phyloP scores from a whole-genome alignment of 75 land plant genomes.

The Picea sitchensis region DNA sequence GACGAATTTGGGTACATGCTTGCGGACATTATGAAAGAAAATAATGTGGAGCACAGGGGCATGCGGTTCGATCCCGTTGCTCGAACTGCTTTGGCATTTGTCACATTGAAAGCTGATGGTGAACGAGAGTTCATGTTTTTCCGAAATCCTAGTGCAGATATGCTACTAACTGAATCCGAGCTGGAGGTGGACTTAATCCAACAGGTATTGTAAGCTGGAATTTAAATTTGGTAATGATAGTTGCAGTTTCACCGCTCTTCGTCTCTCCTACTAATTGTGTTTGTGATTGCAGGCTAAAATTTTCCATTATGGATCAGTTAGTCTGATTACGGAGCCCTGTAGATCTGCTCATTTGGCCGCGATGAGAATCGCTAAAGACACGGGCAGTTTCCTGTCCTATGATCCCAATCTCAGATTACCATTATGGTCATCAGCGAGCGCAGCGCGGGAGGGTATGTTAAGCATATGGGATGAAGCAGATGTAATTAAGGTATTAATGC shows the following conservation, averaged over 20 bases:
- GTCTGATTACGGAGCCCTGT: slow-evolving; percentile 96
- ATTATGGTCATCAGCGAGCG: slow-evolving; percentile 79
- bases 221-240: background rate
- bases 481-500: slow-evolving; percentile 63
- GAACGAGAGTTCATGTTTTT: slow-evolving; percentile 98
- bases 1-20: slow-evolving; percentile 67
- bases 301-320: slow-evolving; percentile 95
- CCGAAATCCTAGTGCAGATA: slow-evolving; percentile 96
- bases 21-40: slow-evolving; percentile 32
- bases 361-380: slow-evolving; percentile 70
- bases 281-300: slow-evolving; percentile 67
- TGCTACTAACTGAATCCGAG: slow-evolving; percentile 75
- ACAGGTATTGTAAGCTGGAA: slow-evolving; percentile 13
- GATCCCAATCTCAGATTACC: slow-evolving; percentile 93
- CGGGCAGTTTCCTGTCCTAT: slow-evolving; percentile 76
- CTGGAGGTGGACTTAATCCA: slow-evolving; percentile 58
- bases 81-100: slow-evolving; percentile 95
- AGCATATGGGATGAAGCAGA: slow-evolving; percentile 93
- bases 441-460: slow-evolving; percentile 75
- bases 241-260: too few species aligned
- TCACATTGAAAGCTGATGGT: slow-evolving; percentile 81
- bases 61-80: slow-evolving; percentile 46
- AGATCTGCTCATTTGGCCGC: slow-evolving; percentile 86
- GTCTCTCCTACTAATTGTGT: background rate
- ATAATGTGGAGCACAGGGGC: slow-evolving; percentile 34